Percentiles rank a stretch among this genome's conserved stretches.
phyloP scores from a whole-genome alignment of 2,329 filamentous ascomycete species.

The Epicoccum sorghinum region DNA sequence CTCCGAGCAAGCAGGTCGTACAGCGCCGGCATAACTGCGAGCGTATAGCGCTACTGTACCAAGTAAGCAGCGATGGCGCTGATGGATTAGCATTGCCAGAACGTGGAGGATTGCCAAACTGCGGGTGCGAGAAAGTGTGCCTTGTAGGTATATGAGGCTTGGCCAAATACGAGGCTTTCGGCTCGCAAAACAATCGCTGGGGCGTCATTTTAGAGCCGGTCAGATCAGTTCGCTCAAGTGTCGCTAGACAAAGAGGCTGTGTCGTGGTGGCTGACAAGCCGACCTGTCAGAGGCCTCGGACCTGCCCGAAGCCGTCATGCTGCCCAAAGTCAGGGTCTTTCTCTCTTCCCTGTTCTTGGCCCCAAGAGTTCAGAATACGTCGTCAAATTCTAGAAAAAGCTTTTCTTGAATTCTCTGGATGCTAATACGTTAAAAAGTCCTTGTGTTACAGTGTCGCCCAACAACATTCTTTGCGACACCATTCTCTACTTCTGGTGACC shows the following conservation, averaged over 20 bases:
- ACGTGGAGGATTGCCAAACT: constrained; percentile 6
- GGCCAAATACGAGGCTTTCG: constrained; percentile 21
- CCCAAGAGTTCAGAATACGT: not conserved
- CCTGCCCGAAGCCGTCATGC: not conserved
- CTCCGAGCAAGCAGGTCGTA: constrained; percentile 20
- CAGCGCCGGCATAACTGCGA: constrained; percentile 40
- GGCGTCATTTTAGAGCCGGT: constrained; percentile 22
- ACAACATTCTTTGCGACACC: not conserved
- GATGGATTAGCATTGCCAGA: constrained; percentile 14
- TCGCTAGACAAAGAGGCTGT: constrained; percentile 16
- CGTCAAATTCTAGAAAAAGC: not conserved
- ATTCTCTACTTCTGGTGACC: not conserved
- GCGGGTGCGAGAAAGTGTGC: constrained; percentile 10
- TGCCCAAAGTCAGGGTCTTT: too few relatives aligned
- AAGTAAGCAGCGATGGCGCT: constrained; percentile 7
- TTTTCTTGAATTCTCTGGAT: not conserved
- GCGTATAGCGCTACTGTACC: constrained; percentile 31
- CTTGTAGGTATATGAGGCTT: constrained; percentile 14
- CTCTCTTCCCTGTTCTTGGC: not conserved
- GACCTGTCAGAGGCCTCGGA: constrained; percentile 10
- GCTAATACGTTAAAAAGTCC: not conserved
- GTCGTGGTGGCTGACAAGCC: constrained; percentile 5
- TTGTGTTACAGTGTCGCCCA: not conserved
- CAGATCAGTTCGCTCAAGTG: constrained; percentile 16
- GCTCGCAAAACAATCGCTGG: constrained; percentile 3